phyloP scores from a whole-genome alignment of 495 filamentous ascomycete species.

The Penicillium paradoxum region DNA sequence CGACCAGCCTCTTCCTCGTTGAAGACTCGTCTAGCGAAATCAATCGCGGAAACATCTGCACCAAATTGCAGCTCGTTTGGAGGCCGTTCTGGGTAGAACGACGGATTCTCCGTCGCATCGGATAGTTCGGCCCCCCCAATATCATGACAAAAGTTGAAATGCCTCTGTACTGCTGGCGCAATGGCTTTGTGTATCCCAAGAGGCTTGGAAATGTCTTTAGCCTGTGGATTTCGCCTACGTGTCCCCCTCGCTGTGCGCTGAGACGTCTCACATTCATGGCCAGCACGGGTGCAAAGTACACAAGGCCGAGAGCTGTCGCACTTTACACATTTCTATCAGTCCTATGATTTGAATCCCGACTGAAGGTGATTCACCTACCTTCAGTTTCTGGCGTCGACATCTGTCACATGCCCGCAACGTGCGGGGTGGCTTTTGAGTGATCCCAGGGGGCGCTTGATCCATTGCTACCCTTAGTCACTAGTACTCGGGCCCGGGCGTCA shows the following conservation, averaged over 20 bases:
- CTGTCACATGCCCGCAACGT: conserved; percentile 11
- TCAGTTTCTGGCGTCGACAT: conserved; percentile 20
- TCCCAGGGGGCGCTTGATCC: not conserved
- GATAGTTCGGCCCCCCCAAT: not conserved
- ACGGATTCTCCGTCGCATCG: not conserved
- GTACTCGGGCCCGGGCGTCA: not conserved
- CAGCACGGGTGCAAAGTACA: conserved; percentile 1
- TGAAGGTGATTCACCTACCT: conserved; percentile 3
- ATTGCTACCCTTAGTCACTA: not conserved
- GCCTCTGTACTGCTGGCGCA: not conserved
- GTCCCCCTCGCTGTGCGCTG: not conserved
- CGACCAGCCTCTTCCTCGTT: conserved; percentile 6
- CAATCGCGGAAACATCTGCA: not conserved
- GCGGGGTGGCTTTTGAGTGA: not conserved
- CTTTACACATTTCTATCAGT: not conserved
- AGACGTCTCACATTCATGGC: conserved; percentile 3
- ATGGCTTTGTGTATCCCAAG: not conserved
- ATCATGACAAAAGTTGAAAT: too few species aligned
- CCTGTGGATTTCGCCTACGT: not conserved
- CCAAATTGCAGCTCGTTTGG: conserved; percentile 2
- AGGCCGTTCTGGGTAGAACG: not conserved
- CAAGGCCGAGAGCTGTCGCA: conserved; percentile 3
- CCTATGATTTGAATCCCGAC: not conserved
- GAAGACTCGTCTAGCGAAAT: conserved; percentile 5
- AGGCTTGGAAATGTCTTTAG: not conserved